Evolutionary conservation across 2,329 filamentous ascomycete genomes (phyloP).

Genomic region (Fusarium tjaetaba): DNA sequence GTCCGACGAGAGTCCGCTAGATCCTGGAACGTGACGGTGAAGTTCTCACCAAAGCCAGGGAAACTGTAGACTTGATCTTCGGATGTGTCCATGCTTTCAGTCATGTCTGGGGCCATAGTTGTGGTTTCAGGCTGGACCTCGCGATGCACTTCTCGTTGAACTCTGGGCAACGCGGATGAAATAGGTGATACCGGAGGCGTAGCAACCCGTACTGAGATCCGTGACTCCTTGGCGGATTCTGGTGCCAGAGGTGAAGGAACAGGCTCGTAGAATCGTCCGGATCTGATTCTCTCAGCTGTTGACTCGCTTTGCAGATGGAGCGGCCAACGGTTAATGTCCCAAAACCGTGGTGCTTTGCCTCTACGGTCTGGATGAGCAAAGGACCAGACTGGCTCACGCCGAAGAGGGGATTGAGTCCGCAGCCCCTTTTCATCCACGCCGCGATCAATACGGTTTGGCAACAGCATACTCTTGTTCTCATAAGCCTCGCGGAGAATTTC

Average conservation of each 20-base stretch:
- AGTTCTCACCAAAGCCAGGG: constrained; percentile 6
- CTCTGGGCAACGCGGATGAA: not conserved
- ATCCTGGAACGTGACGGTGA: constrained; percentile 27
- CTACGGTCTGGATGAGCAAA: constrained; percentile 44
- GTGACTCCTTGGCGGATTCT: not conserved
- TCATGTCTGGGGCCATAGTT: not conserved
- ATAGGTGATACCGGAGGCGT: not conserved
- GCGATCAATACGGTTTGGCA: constrained; percentile 49
- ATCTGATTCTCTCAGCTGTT: constrained; percentile 4
- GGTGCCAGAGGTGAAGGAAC: not conserved
- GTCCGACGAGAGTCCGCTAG: constrained; percentile 25
- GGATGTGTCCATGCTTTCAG: not conserved
- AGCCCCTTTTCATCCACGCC: constrained; percentile 23
- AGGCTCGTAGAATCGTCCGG: not conserved
- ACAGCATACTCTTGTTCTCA: constrained; percentile 55
- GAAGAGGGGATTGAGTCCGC: constrained; percentile 21
- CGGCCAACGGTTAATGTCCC: constrained; percentile 61
- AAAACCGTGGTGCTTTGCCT: constrained; percentile 48
- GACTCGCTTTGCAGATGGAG: constrained; percentile 52
- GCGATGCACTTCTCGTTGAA: not conserved
- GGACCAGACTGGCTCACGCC: constrained; percentile 47
- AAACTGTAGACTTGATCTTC: not conserved
- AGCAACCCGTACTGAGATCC: not conserved
- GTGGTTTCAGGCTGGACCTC: not conserved
- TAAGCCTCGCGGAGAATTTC: constrained; percentile 56